Evolutionary conservation across 495 filamentous ascomycete genomes (phyloP), one percentile per base, ranked within the genome.

Genomic region (Eremomyces bilateralis): DNA sequence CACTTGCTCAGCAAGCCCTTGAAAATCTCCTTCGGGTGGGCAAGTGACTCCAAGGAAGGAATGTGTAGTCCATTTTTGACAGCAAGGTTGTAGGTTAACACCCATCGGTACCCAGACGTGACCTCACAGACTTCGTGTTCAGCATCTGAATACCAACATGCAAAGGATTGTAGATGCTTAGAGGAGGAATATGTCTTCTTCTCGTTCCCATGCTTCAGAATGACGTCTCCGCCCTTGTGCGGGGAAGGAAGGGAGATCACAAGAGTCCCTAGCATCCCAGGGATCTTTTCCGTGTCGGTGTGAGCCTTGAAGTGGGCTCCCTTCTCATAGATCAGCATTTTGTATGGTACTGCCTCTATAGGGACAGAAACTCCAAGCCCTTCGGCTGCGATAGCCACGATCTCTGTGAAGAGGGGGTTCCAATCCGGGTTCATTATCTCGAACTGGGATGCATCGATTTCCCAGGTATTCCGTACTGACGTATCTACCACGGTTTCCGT

Each of bases 181-280:
- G 16, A 45, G 37, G 22, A 65, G 24, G 24, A 28, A 13, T 13
- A 57, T 2, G 38, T 39, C 17, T 52, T 47, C 15, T 41, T 47
- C 18, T 57, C 16, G n/a, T 42, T 50, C 20, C 43, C 39, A 45
- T 65, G 63, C 13, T 42, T 50, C 16, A 64, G 41, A 6, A 57
- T 38, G 6, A 73, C 53, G 17, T 59, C 57, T 0, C 69, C 67
- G 16, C 66, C 67, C 19, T 53, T 40, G 42, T 71, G 63, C 15
- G 51, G 39, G 0, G 63, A 69, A 0, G 69, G 67, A 1, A 72
- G 53, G 35, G 48, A 57, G 21, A 72, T 51, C 21, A 65, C 60
- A 13, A 71, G 48, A 0, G 67, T 71, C 15, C 54, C 66, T 42
- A 72, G 69, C 59, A 71, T 67, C 1, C 63, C 59, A 11, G 59